Percentiles rank a stretch among this genome's conserved stretches.
These are phyloP conservation scores for Coffea canephora DNA, from an alignment of 257 asterid genomes.

Conservation along the genomic window DNA sequence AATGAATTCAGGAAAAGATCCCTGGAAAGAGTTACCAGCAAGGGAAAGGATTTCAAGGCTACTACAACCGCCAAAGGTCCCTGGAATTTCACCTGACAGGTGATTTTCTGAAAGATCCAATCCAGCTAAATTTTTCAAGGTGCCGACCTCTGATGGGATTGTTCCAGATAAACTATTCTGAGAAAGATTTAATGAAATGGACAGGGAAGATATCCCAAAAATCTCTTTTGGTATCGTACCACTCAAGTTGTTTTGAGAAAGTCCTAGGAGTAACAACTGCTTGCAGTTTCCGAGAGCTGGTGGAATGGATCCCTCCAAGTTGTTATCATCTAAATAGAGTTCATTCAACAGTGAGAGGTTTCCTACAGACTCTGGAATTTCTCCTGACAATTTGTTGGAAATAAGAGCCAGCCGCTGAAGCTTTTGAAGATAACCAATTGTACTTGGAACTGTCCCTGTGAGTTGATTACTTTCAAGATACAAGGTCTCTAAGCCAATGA, in stretches of 20 bases:
- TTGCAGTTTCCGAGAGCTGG: neutral
- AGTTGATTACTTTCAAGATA: neutral
- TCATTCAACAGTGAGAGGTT: neutral
- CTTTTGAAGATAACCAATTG: neutral
- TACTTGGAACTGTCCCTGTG: neutral
- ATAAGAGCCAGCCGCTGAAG: neutral
- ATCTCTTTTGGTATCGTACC: neutral
- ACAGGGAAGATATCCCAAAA: neutral
- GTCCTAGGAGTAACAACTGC: neutral
- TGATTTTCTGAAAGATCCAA: neutral
- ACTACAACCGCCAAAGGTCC: neutral
- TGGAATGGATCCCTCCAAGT: neutral
- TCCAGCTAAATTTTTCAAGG: neutral
- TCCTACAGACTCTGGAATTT: neutral
- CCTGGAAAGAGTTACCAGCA: neutral
- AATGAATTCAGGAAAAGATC: neutral
- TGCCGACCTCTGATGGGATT: neutral
- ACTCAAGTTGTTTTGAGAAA: neutral
- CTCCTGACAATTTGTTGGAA: neutral
- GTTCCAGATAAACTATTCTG: neutral
- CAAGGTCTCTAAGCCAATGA: neutral
- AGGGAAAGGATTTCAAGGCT: neutral
- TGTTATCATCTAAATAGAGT: neutral
- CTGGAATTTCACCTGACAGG: conserved; percentile 1
- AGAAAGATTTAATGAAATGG: neutral